A percentile compares a stretch with the other conserved stretches of the same genome.
Evolutionary conservation across 78 protist genomes (phyloP).

Genomic region (Chrysochromulina parva): DNA sequence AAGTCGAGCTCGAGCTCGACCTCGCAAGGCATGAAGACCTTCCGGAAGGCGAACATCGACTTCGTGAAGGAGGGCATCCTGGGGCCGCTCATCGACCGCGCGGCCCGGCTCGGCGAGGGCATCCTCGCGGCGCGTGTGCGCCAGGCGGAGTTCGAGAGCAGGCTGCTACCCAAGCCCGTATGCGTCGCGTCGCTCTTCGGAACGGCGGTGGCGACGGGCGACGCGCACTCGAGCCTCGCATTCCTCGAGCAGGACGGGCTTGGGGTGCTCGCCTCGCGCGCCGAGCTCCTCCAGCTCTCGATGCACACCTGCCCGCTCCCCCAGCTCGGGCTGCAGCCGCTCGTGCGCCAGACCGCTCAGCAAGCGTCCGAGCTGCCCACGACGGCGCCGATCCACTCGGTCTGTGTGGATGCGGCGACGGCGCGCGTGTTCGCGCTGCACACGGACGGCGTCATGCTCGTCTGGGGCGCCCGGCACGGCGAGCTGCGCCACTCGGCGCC

Average conservation of each 20-base stretch:
- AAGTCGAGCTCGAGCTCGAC: no score
- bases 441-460: neutral
- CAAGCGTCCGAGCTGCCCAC: neutral
- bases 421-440: slow-evolving; percentile 12
- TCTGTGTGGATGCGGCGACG: neutral
- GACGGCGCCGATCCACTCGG: neutral
- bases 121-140: neutral
- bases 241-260: neutral
- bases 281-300: neutral
- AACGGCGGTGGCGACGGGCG: neutral
- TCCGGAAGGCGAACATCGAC: no score
- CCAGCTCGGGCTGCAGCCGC: neutral
- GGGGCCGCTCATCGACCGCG: neutral
- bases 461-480: slow-evolving; percentile 8
- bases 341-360: neutral
- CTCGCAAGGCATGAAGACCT: no score
- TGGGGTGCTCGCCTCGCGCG: neutral
- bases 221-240: neutral
- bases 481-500: neutral
- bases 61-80: no score
- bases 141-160: neutral
- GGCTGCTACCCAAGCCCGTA: neutral
- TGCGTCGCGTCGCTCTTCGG: neutral
- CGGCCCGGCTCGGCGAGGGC: neutral
- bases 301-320: neutral